Conservation (phyloP, 371 early-diverging fungal genomes). For the Saksenaea vasiformis region DNA sequence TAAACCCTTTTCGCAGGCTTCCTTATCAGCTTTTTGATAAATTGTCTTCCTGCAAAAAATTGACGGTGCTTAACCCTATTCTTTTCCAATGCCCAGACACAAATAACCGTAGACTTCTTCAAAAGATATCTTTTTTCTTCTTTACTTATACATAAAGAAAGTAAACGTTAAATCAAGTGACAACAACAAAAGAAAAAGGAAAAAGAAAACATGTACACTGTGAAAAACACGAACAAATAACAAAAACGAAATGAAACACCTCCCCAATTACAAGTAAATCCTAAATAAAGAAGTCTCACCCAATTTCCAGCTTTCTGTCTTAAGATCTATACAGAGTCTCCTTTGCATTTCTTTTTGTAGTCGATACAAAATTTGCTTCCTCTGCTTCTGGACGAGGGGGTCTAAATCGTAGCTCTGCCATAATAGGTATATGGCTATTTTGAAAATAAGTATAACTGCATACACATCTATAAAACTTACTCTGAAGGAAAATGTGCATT, state of each 20-base stretch:
- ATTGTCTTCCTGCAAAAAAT: too few relatives aligned
- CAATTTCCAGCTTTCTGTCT: neutral
- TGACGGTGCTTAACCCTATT: too few relatives aligned
- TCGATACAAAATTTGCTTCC: neutral
- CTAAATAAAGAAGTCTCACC: neutral
- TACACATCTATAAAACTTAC: too few relatives aligned
- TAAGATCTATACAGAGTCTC: neutral
- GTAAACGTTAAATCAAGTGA: neutral
- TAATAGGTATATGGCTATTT: neutral
- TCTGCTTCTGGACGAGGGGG: neutral
- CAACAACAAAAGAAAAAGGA: neutral
- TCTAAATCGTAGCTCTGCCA: neutral
- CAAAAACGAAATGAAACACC: neutral
- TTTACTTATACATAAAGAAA: neutral
- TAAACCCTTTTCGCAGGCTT: too few relatives aligned
- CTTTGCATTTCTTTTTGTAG: neutral
- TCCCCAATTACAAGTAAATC: neutral
- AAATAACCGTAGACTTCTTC: too few relatives aligned
- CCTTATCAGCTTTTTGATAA: too few relatives aligned
- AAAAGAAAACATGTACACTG: neutral
- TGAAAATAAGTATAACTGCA: neutral
- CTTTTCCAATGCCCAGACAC: too few relatives aligned
- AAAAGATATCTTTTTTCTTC: too few relatives aligned
- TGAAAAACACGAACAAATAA: neutral
- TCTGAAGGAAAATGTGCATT: neutral